phyloP scores from a whole-genome alignment of 2,329 filamentous ascomycete species.

The Fonsecaea nubica region DNA sequence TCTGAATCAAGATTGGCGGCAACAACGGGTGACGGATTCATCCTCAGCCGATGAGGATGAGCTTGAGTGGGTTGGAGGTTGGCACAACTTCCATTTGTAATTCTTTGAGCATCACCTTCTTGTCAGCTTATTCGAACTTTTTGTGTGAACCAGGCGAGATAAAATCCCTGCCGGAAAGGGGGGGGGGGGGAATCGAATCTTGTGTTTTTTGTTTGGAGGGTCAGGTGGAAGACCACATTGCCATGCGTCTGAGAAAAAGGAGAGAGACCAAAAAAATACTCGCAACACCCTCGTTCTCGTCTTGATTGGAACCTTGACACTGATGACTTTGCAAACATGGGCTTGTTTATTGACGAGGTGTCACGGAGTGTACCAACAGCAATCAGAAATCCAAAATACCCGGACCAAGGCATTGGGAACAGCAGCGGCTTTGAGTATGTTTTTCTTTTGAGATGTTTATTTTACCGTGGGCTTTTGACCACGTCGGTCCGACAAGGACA shows the following conservation, averaged over 20 bases:
- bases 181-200: slow-evolving; percentile 18
- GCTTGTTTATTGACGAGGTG: slow-evolving; percentile 40
- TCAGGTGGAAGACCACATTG: slow-evolving; percentile 20
- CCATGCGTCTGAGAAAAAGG: neutral
- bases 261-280: slow-evolving; percentile 26
- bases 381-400: slow-evolving; percentile 29
- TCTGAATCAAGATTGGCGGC: slow-evolving; percentile 56
- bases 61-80: slow-evolving; percentile 94
- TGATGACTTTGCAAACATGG: slow-evolving; percentile 40
- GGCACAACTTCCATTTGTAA: slow-evolving; percentile 73
- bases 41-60: slow-evolving; percentile 63
- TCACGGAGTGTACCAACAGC: slow-evolving; percentile 41
- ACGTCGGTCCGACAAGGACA: slow-evolving; percentile 22
- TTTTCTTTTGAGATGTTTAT: slow-evolving; percentile 15
- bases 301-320: slow-evolving; percentile 41
- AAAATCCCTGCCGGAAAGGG: slow-evolving; percentile 16
- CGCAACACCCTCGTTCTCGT: slow-evolving; percentile 38
- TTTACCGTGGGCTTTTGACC: slow-evolving; percentile 14
- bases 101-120: slow-evolving; percentile 41
- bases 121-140: slow-evolving; percentile 36
- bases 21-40: slow-evolving; percentile 45
- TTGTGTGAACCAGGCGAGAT: slow-evolving; percentile 32
- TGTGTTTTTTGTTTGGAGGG: slow-evolving; percentile 23
- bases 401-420: slow-evolving; percentile 32
- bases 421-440: slow-evolving; percentile 20